Percentiles rank a stretch among this genome's conserved stretches.
Evolutionary conservation across 441 rosid species (phyloP).

Genomic region (Dalechampia spathulata): DNA sequence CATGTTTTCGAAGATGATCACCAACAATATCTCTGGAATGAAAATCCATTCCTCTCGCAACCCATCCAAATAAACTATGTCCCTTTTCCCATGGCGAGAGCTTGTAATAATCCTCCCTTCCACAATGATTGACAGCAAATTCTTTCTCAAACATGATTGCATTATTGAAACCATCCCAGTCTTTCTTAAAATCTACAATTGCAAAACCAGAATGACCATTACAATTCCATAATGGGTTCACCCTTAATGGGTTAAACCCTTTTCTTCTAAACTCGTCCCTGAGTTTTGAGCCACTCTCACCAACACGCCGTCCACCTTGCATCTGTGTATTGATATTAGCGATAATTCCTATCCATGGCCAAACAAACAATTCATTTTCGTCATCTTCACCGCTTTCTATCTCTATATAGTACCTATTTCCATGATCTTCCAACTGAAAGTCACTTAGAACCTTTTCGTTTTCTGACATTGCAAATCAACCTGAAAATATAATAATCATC

Average conservation of each 20-base stretch:
- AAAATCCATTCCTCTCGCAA: constrained; percentile 56
- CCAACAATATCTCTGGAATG: constrained; percentile 28
- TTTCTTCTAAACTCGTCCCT: constrained; percentile 33
- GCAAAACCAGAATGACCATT: constrained; percentile 58
- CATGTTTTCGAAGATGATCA: constrained; percentile 36
- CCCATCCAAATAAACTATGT: constrained; percentile 56
- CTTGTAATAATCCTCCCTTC: constrained; percentile 36
- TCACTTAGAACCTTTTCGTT: too few species aligned
- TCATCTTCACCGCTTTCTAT: too few species aligned
- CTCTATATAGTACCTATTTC: too few species aligned
- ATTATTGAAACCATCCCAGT: constrained; percentile 52
- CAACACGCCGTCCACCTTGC: constrained; percentile 26
- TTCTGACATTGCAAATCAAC: too few species aligned
- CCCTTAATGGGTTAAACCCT: constrained; percentile 57
- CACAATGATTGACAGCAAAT: constrained; percentile 35
- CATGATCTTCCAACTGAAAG: too few species aligned
- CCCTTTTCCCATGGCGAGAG: constrained; percentile 11
- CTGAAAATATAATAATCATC: too few species aligned
- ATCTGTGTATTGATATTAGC: constrained; percentile 40
- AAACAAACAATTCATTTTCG: constrained; percentile 27
- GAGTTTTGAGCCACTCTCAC: constrained; percentile 45
- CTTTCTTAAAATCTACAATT: constrained; percentile 47
- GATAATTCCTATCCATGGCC: constrained; percentile 66
- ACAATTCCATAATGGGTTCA: constrained; percentile 48
- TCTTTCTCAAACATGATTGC: constrained; percentile 54